Base-by-base conservation (phyloP, 2,329 filamentous ascomycete species). In the Penicillium sp. region DNA sequence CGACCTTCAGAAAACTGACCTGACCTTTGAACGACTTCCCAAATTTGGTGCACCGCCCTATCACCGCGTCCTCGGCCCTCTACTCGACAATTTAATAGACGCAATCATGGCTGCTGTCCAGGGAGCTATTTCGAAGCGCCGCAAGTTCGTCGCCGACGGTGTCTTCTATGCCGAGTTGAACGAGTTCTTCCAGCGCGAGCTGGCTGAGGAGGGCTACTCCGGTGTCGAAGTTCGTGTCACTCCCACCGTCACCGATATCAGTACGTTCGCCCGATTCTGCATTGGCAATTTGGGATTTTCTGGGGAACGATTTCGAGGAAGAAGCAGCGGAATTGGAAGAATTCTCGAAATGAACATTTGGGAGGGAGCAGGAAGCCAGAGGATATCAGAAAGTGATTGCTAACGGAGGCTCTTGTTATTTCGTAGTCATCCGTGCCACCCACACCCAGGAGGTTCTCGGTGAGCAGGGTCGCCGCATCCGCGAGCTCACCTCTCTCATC, bases 151-250 rank as follows among this genome's bases (percentile, higher is more conserved):
- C 81, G 91, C 91, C 75, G 95, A 99, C 85, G 95, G 95, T 90
- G 95, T 99, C 80, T 99, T 99, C 92, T 99, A 97, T 85, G 95
- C 95, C 87, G 95, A 99, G 87, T 87, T 99, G 84, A 99, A 99
- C 91, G 95, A 99, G 88, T 99, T 99, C 91, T 99, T 99, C 92
- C 95, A 98, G 90, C 94, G 95, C 84, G 95, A 99, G 87, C 88
- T 99, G 82, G 95, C 95, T 81, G 95, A 99, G 90, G 96, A 99
- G 87, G 95, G 95, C 78, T 99, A 99, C 90, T 99, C 95, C 62
- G 95, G 95, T 82, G 95, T 99, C 83, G 96, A 99, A 88, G 95
- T 99, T 86, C 92, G 96, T 88, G 95, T 99, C 77, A 99, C 95
- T 76, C 95, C 95, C 75, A 99, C 95, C 83, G 95, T 99, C 81